Evolutionary conservation across 2,329 filamentous ascomycete species (phyloP), one percentile per base, ranked within the genome.

Genomic region (Raffaelea deltoideospora): DNA sequence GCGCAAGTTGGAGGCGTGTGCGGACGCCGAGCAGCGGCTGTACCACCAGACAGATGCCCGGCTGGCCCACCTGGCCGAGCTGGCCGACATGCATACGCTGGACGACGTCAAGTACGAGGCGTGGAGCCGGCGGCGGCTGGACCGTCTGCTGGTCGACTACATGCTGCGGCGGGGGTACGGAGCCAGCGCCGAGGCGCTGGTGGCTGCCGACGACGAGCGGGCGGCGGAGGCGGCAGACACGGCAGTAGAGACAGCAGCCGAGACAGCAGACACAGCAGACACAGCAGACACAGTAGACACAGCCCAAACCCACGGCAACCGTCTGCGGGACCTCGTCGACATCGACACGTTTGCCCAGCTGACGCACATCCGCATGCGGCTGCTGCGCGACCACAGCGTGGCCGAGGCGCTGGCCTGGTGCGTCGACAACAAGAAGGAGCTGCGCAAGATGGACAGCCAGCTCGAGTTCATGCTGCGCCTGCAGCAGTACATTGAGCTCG

Each of bases 401-500:
- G 67, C 68, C 26, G 82, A 92, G 48, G 87, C 86, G 18, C 58
- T 98, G 37, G 72, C 75, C 11, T 98, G 90, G 90, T 95, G 90
- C 54, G 73, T 68, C 14, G 88, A 96, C 50, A 94, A 95, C 57
- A 90, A 92, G 57, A 87, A 88, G 50, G 81, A 87, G 43, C 61
- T 98, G 41, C 82, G 86, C 52, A 93, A 90, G 65, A 79, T 83
- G 58, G 79, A 85, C 68, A 85, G 79, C 50, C 82, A 80, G 46
- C 69, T 98, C 14, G 90, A 98, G 56, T 93, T 94, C 51, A 84
- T 93, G 65, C 70, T 98, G 31, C 78, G 90, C 11, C 69, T 92
- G 49, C 90, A 98, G 56, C 87, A 96, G 54, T 96, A 87, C 54
- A 87, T 96, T 48, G 90, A 96, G 57, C 67, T 96, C 42, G 75